Conservation (phyloP, 371 early-diverging fungal species). For the Gilbertella persicaria region DNA sequence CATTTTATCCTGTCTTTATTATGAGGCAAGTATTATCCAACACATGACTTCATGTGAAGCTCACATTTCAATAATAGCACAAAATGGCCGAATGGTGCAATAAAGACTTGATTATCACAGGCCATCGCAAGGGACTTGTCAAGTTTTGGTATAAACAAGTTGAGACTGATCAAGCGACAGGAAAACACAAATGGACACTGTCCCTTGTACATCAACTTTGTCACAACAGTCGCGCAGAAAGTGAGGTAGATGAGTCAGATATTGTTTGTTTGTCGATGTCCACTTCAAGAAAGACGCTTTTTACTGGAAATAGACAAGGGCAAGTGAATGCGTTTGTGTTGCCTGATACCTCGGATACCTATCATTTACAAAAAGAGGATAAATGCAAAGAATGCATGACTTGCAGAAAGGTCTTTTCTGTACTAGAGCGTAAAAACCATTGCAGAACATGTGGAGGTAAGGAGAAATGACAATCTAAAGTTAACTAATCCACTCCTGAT, state of each 20-base stretch:
- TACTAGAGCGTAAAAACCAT: slow-evolving; percentile 50
- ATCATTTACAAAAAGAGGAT: slow-evolving; percentile 66
- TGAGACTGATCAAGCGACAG: slow-evolving; percentile 29
- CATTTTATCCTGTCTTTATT: slow-evolving; percentile 60
- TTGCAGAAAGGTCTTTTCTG: slow-evolving; percentile 59
- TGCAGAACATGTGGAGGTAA: slow-evolving; percentile 53
- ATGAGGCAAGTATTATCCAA: slow-evolving; percentile 46
- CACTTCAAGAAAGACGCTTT: slow-evolving; percentile 54
- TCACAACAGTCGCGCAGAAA: slow-evolving; percentile 27
- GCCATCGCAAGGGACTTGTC: slow-evolving; percentile 57
- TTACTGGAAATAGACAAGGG: slow-evolving; percentile 65
- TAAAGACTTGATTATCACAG: slow-evolving; percentile 57
- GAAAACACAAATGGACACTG: slow-evolving; percentile 35
- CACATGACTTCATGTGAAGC: not conserved
- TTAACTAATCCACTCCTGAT: not conserved
- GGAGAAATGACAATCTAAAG: not conserved
- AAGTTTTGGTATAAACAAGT: slow-evolving; percentile 55
- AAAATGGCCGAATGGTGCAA: slow-evolving; percentile 25
- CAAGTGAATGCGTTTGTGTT: slow-evolving; percentile 64
- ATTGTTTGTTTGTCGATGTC: slow-evolving; percentile 38
- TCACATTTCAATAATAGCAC: not conserved
- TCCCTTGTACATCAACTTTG: slow-evolving; percentile 28
- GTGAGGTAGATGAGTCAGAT: slow-evolving; percentile 22
- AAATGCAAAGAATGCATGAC: slow-evolving; percentile 58
- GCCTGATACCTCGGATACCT: slow-evolving; percentile 69